Conservation (phyloP, 768 basidiomycete genomes). For the Candolleomyces eurysporus region DNA sequence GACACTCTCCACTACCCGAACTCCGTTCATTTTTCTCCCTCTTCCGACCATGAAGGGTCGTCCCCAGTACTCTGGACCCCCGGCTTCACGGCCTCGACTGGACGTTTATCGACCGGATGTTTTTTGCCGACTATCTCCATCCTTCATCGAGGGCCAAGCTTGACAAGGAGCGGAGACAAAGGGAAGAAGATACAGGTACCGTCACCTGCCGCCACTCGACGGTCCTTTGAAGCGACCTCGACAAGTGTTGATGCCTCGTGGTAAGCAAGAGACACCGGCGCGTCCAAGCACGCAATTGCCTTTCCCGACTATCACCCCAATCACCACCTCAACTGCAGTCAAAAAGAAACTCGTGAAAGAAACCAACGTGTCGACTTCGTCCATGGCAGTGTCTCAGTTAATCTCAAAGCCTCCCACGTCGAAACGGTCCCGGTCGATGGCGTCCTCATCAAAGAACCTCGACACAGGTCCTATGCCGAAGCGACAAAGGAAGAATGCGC, state of each 20-base stretch:
- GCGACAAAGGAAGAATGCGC: no score
- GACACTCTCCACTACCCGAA: constrained; percentile 89
- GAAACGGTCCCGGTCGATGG: neutral
- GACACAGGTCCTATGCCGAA: no score
- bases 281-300: no score
- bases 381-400: neutral
- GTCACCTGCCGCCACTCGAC: neutral
- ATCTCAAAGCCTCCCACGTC: neutral
- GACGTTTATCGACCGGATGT: constrained; percentile 67
- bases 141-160: constrained; percentile 13
- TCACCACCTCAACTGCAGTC: neutral
- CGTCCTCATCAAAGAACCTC: no score
- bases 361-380: neutral
- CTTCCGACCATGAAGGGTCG: constrained; percentile 72
- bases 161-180: neutral
- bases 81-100: constrained; percentile 62
- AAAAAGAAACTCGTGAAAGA: neutral
- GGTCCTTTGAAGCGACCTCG: neutral
- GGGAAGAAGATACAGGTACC: neutral
- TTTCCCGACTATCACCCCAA: neutral
- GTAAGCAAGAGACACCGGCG: no score
- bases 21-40: constrained; percentile 76
- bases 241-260: neutral
- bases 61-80: constrained; percentile 76
- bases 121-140: constrained; percentile 63